Evolutionary conservation across 75 land plant genomes (phyloP), one percentile per base, ranked within the genome.

Genomic region (Pinus taeda): DNA sequence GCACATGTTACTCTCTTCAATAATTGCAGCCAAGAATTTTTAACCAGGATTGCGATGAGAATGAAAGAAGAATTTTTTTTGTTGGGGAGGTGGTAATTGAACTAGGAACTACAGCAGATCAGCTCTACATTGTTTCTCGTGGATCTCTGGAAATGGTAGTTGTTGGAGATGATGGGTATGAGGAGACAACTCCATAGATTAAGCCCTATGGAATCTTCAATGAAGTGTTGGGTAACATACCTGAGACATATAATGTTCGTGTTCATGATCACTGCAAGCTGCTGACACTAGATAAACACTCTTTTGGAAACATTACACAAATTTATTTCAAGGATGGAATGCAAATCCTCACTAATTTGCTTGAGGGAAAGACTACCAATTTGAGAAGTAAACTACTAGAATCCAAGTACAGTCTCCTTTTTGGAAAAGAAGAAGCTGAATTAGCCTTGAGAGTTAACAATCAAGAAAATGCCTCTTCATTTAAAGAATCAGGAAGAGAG

Each of bases 1-100:
- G 86, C 84, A 63, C 71, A 84, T 6, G 85, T 87, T 79, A 76
- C 89, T 57, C 87, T 92, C 13, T 92, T 95, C 71, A 84, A 76
- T 55, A 89, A 88, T 71, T 95, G 98, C 80, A 89, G 93, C 33
- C 20, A 57, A 3, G 95, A 90, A 79, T 90, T 95, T 60, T 89
- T 92, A 65, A 86, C 83, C 74, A 88, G 90, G 76, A 90, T 95
- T 58, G 98, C 81, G 20, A 93, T 74, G 9, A 82, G 84, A 67
- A 73, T 93, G n/a, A 91, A 90, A 70, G 95, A 95, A 66, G 98
- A 95, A 66, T 89, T 88, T 77, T 95, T 64, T 88, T 92, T 39
- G 93, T 95, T 3, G 95, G 95, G 30, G 97, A 94, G 79, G 83
- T 90, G 66, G 84, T 94, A 37, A 62, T 94, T 78, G 93, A 94